Base-by-base conservation (phyloP, 2,329 filamentous ascomycete species). In the Fusarium sp. region DNA sequence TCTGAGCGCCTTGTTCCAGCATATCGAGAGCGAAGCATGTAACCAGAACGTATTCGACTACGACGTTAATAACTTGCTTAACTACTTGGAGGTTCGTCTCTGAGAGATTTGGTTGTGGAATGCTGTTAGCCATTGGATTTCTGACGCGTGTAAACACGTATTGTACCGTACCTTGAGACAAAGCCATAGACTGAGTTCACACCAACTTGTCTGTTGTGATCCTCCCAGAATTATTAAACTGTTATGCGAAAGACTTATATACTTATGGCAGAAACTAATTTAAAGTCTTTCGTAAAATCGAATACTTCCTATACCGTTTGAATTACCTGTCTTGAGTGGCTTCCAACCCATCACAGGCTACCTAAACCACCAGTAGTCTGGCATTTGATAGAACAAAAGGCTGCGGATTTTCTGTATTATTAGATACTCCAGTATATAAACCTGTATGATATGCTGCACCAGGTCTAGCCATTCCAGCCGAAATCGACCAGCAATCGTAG, bases 1-100 rank as follows among this genome's bases (percentile, higher is more conserved):
- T 0, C 39, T 72, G 19, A 68, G 70, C 14, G 61, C 44, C 14
- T 36, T 70, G 4, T 48, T 70, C 2, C 64, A 72, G 17, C 69
- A 71, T 36, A 60, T 47, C 1, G 70, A 72, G 31, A 69, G 66
- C 31, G 60, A 66, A 13, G 41, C 23, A 1, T 71, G 68, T 3
- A 21, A 53, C 7, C 57, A 63, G 10, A n/a, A 25, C 1, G 21
- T 35, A 8, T 6, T 7, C 17, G 9, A 21, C 11, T 3, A 14
- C 31, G 13, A n/a, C 2, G 31, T 32, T 1, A 7, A 6, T 3
- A 4, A 32, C 3, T 32, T 32, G 31, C 31, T 32, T n/a, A 13
- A 32, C 6, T 32, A 32, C 31, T n/a, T 32, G 31, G 31, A 32
- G 13, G 9, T 3, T 2, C 6, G n/a, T 14, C 4, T 32, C 6